These are phyloP conservation scores for Strigomonas galati DNA, from an alignment of 208 protist genomes.

Conservation along the genomic window DNA sequence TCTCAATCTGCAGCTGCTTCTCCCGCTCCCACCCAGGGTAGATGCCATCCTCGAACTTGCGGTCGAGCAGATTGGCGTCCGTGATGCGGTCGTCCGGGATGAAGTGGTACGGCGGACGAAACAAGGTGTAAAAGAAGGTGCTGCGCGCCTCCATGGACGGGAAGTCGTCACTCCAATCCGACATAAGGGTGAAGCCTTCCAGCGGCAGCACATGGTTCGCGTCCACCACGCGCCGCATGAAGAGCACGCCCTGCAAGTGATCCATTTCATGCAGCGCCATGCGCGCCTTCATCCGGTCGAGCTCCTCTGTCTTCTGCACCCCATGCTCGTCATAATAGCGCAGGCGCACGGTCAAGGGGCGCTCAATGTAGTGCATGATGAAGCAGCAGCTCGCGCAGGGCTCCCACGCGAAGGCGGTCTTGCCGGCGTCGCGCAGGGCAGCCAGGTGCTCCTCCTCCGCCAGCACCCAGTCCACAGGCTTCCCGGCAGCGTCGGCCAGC, in stretches of 20 bases:
- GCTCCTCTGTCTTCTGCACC: slow-evolving; percentile 27
- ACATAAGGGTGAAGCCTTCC: slow-evolving; percentile 84
- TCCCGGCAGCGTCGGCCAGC: neutral
- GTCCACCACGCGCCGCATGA: slow-evolving; percentile 81
- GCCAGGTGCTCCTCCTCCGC: slow-evolving; percentile 56
- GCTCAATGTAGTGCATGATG: slow-evolving; percentile 89
- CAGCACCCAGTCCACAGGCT: slow-evolving; percentile 23
- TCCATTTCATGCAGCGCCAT: slow-evolving; percentile 88
- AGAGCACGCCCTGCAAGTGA: slow-evolving; percentile 80
- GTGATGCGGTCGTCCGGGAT: slow-evolving; percentile 40
- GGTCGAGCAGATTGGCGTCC: slow-evolving; percentile 79
- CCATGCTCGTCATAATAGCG: slow-evolving; percentile 49
- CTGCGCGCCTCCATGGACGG: slow-evolving; percentile 87
- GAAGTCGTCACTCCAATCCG: slow-evolving; percentile 88
- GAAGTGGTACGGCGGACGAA: slow-evolving; percentile 80
- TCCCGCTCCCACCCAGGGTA: slow-evolving; percentile 83
- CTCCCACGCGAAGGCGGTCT: slow-evolving; percentile 86
- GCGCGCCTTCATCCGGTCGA: slow-evolving; percentile 70
- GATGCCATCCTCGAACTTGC: slow-evolving; percentile 87
- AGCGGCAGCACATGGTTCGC: slow-evolving; percentile 85
- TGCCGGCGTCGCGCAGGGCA: slow-evolving; percentile 33
- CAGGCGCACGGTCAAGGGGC: slow-evolving; percentile 59
- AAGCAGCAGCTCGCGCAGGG: slow-evolving; percentile 88
- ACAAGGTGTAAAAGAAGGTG: slow-evolving; percentile 87
- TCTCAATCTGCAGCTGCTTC: slow-evolving; percentile 69